These are phyloP conservation scores for Cystobasidium pallidum DNA, from an alignment of 1,284 basidiomycete genomes.

Conservation along the genomic window DNA sequence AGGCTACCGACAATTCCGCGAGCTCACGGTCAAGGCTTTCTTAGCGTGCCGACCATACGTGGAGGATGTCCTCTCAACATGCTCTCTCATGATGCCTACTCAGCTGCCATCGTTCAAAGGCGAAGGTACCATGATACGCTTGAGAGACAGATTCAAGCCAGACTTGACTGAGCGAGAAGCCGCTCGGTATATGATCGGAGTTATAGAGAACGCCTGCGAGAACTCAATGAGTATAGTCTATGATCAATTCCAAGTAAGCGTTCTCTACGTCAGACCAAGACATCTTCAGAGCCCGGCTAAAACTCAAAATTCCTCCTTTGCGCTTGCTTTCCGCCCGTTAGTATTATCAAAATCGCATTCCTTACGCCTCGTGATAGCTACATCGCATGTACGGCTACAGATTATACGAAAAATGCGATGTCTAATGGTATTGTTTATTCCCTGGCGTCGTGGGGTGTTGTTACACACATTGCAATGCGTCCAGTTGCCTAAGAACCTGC, in stretches of 20 bases:
- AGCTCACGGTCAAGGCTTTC: constrained; percentile 94
- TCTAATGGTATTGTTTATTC: too few species aligned
- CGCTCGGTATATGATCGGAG: constrained; percentile 85
- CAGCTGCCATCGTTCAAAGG: constrained; percentile 96
- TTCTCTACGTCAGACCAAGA: background rate
- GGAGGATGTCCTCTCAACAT: constrained; percentile 83
- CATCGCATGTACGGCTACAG: background rate
- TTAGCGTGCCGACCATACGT: constrained; percentile 89
- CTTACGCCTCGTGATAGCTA: constrained; percentile 31
- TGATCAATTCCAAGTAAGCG: constrained; percentile 67
- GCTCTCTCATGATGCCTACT: constrained; percentile 91
- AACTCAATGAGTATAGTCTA: constrained; percentile 89
- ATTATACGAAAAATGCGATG: background rate
- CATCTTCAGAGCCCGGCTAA: too few species aligned
- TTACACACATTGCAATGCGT: background rate
- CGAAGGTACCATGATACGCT: constrained; percentile 81
- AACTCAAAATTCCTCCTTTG: too few species aligned
- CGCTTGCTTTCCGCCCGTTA: background rate
- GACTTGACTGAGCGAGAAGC: constrained; percentile 85
- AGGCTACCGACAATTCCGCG: constrained; percentile 91
- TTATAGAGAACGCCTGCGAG: constrained; percentile 90
- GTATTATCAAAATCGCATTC: constrained; percentile 42
- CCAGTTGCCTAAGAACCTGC: constrained; percentile 3
- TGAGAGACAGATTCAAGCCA: constrained; percentile 84
- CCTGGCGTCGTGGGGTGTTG: background rate